These are phyloP conservation scores for Hypoxylon sp. DNA, from an alignment of 2,329 filamentous ascomycete species.

Conservation along the genomic window DNA sequence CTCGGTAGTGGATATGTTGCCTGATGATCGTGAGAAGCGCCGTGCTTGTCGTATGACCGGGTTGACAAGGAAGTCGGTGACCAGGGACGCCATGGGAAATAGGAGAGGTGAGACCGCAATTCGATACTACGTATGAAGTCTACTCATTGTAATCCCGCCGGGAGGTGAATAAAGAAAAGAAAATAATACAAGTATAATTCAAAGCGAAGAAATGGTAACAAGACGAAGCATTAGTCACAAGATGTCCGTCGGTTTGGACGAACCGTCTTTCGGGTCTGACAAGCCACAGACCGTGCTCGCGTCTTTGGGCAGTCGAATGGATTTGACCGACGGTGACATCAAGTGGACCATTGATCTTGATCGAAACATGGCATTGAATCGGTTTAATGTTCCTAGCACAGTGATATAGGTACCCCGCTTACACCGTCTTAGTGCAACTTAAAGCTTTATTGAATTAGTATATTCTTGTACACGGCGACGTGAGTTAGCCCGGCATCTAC, in stretches of 20 bases:
- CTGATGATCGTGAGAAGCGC: slow-evolving; percentile 66
- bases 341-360: slow-evolving; percentile 38
- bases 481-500: slow-evolving; percentile 3
- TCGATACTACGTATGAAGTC: slow-evolving; percentile 40
- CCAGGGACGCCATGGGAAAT: slow-evolving; percentile 71
- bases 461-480: slow-evolving; percentile 1
- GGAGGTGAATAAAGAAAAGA: slow-evolving; percentile 9
- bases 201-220: slow-evolving; percentile 12
- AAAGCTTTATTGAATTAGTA: slow-evolving; percentile 33
- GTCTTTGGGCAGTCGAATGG: neutral
- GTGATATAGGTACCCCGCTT: slow-evolving; percentile 33
- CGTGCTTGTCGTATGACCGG: slow-evolving; percentile 76
- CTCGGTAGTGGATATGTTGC: slow-evolving; percentile 54
- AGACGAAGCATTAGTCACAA: slow-evolving; percentile 12
- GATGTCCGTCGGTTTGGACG: slow-evolving; percentile 11
- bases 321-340: slow-evolving; percentile 33
- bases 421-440: slow-evolving; percentile 14
- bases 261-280: slow-evolving; percentile 16
- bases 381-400: slow-evolving; percentile 29
- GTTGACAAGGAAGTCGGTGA: slow-evolving; percentile 76
- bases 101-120: slow-evolving; percentile 21
- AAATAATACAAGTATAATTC: slow-evolving; percentile 16
- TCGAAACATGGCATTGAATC: slow-evolving; percentile 29
- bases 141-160: slow-evolving; percentile 39
- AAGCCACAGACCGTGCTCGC: slow-evolving; percentile 6